A percentile compares a stretch with the other conserved stretches of the same genome.
phyloP scores from a whole-genome alignment of 768 basidiomycete genomes.

The Lanmaoa rubissima region DNA sequence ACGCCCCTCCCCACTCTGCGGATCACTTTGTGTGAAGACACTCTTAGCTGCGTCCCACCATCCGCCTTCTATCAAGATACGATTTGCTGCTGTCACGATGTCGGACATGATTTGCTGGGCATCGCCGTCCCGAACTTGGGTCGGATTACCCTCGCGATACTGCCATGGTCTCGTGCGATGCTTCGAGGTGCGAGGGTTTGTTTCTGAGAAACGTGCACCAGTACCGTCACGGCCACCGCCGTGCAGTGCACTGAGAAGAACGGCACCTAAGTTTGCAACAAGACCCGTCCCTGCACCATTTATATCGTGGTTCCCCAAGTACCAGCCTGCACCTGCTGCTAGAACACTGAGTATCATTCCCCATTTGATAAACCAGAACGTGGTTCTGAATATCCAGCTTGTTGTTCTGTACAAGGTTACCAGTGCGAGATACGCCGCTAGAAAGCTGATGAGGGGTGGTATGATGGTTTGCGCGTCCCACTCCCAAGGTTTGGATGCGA shows the following conservation, averaged over 20 bases:
- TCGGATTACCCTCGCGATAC: slow-evolving; percentile 31
- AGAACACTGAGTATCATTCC: slow-evolving; percentile 55
- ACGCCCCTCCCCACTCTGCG: slow-evolving; percentile 5
- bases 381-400: slow-evolving; percentile 65
- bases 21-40: slow-evolving; percentile 20
- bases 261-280: slow-evolving; percentile 38
- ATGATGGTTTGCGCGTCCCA: slow-evolving; percentile 69
- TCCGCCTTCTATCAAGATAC: slow-evolving; percentile 32
- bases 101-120: slow-evolving; percentile 47
- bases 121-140: slow-evolving; percentile 31
- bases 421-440: slow-evolving; percentile 76
- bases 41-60: slow-evolving; percentile 40
- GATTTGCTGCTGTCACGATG: slow-evolving; percentile 37
- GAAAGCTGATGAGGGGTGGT: slow-evolving; percentile 70
- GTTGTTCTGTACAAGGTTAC: slow-evolving; percentile 77
- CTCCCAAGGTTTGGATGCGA: slow-evolving; percentile 50
- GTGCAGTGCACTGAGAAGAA: slow-evolving; percentile 44
- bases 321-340: slow-evolving; percentile 55
- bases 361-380: slow-evolving; percentile 77
- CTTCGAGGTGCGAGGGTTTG: slow-evolving; percentile 16
- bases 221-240: slow-evolving; percentile 34
- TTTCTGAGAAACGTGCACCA: slow-evolving; percentile 21
- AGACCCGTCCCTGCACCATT: slow-evolving; percentile 34
- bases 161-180: slow-evolving; percentile 56
- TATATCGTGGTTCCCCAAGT: slow-evolving; percentile 42